Conservation (phyloP, 768 basidiomycete species). For the Lactifluus volemus region DNA sequence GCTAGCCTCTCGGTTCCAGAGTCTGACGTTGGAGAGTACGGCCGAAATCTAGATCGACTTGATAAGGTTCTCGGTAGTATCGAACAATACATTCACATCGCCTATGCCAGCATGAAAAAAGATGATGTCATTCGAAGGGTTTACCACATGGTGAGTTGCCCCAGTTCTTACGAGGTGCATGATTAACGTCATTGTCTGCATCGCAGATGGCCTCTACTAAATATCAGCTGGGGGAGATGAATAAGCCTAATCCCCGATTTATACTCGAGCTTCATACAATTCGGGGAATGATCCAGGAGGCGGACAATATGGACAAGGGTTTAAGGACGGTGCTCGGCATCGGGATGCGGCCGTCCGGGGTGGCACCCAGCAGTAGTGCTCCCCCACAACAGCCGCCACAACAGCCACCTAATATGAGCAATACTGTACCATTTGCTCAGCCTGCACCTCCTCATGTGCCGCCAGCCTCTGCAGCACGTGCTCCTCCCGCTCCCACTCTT, state of each 20-base stretch:
- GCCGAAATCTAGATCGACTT: constrained; percentile 14
- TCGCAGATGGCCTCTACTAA: constrained; percentile 10
- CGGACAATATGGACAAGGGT: constrained; percentile 16
- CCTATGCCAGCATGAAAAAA: background rate
- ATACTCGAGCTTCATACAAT: constrained; percentile 18
- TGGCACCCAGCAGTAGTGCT: background rate
- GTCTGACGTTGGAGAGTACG: constrained; percentile 8
- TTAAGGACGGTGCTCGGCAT: background rate
- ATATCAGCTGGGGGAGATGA: constrained; percentile 9
- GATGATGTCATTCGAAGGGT: constrained; percentile 1
- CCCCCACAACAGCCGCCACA: background rate
- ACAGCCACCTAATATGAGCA: constrained; percentile 1
- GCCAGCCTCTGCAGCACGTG: background rate
- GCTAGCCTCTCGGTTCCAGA: background rate
- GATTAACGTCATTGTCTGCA: background rate
- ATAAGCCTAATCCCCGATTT: constrained; percentile 11
- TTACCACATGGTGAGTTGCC: constrained; percentile 6
- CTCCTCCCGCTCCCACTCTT: background rate
- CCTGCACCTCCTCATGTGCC: background rate
- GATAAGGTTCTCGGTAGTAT: constrained; percentile 1
- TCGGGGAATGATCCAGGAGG: constrained; percentile 18
- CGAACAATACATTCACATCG: constrained; percentile 4
- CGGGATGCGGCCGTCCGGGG: background rate
- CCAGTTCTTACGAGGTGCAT: background rate
- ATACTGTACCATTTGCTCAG: background rate